Evolutionary conservation across 2,329 filamentous ascomycete genomes (phyloP).

Genomic region (Calycina marina): DNA sequence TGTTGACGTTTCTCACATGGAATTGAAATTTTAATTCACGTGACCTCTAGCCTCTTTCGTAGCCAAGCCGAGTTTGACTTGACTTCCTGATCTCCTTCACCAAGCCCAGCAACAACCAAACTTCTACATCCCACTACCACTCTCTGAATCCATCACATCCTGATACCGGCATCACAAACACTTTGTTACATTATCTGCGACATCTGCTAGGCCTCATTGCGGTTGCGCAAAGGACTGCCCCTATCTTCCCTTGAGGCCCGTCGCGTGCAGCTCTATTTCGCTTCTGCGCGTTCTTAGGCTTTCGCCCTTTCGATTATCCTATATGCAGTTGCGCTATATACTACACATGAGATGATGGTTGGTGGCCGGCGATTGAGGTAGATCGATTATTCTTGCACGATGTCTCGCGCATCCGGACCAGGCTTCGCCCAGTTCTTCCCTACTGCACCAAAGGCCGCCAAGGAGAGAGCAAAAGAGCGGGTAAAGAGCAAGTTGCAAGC

Average conservation of each 20-base stretch:
- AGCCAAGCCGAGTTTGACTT: too few species aligned
- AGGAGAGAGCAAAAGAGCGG: constrained; percentile 43
- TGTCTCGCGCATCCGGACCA: constrained; percentile 65
- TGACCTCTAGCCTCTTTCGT: too few species aligned
- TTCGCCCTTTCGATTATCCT: constrained; percentile 11
- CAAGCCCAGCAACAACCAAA: too few species aligned
- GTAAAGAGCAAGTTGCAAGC: constrained; percentile 37
- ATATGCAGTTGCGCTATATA: constrained; percentile 16
- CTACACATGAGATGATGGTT: constrained; percentile 19
- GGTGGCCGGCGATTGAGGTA: constrained; percentile 20
- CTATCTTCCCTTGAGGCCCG: constrained; percentile 11
- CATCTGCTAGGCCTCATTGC: too few species aligned
- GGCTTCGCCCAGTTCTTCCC: constrained; percentile 81
- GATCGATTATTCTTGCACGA: constrained; percentile 32
- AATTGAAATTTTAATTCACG: too few species aligned
- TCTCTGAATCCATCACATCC: too few species aligned
- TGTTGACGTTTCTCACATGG: too few species aligned
- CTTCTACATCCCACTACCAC: too few species aligned
- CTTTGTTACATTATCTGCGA: too few species aligned
- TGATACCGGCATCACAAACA: too few species aligned
- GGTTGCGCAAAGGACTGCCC: too few species aligned
- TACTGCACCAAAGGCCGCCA: constrained; percentile 45
- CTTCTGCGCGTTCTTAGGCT: constrained; percentile 14
- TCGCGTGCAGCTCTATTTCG: constrained; percentile 8
- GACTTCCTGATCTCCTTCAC: too few species aligned